Base-by-base conservation (phyloP, 495 filamentous ascomycete genomes). In the Aspergillus cristatus region DNA sequence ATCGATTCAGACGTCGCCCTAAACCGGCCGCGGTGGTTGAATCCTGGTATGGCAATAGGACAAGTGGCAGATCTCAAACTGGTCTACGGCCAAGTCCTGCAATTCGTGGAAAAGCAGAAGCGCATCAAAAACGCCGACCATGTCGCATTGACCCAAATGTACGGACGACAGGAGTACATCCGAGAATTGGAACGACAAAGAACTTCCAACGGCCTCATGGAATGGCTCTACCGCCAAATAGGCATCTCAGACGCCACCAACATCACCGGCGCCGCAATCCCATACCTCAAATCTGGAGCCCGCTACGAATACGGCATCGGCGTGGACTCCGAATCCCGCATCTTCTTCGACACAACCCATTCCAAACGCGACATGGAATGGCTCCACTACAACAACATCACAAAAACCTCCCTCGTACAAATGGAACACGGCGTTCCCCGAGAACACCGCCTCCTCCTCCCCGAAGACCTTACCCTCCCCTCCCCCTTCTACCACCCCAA, bases 231-330 rank as follows among this genome's bases (percentile, higher is more conserved):
- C 30, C 41, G 51, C 1, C 37, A 50, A 35, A 44, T 73, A 5
- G 67, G 68, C 13, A 69, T 68, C 12, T 64, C 61, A 0, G 63
- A 68, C n/a, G 59, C 60, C 6, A 43, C 57, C n/a, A 71, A 75
- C 18, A 56, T 69, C n/a, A 65, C 69, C 0, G 55, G 58, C 3
- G 56, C 66, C 13, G 57, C 47, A 34, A 40, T 61, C 24, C 54
- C 53, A 22, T 51, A 41, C 16, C 57, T 70, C 2, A 45, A 64
- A 22, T 41, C 58, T 6, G 65, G 67, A 12, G 60, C 55, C 18
- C 63, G 69, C 6, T 70, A 75, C 42, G 75, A 79, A 40, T 77
- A 64, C 35, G 73, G 71, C 18, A 75, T 79, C 10, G 70, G 67
- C 1, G 59, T 78, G 1, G 76, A 79, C 46, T 78, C 70, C 47